A percentile compares a stretch with the other conserved stretches of the same genome.
phyloP scores from a whole-genome alignment of 1,284 basidiomycete genomes.

The Pterula multifida region DNA sequence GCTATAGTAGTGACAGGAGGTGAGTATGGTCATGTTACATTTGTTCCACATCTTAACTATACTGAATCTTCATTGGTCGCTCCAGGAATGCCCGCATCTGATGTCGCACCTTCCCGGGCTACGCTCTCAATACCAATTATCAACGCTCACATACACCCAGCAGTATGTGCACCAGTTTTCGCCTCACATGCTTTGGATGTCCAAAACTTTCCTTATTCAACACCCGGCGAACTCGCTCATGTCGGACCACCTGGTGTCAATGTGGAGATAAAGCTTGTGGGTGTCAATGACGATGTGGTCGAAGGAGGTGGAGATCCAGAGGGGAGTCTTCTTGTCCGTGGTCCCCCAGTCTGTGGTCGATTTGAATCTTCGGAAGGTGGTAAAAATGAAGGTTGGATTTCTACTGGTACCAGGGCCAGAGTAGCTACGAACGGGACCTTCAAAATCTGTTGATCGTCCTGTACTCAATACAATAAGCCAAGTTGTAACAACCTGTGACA shows the following conservation, averaged over 20 bases:
- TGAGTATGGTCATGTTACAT: constrained; percentile 19
- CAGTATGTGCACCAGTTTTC: constrained; percentile 55
- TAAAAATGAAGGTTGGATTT: constrained; percentile 35
- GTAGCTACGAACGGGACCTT: constrained; percentile 57
- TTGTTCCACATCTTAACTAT: background rate
- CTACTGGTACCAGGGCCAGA: constrained; percentile 30
- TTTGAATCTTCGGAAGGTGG: constrained; percentile 25
- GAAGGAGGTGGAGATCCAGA: constrained; percentile 48
- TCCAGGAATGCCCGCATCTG: constrained; percentile 23
- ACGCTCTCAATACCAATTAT: constrained; percentile 63
- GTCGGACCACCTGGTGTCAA: constrained; percentile 66
- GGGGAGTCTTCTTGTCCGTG: constrained; percentile 35
- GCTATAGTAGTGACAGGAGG: constrained; percentile 55
- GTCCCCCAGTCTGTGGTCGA: constrained; percentile 43
- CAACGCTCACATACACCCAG: constrained; percentile 44
- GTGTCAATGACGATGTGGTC: constrained; percentile 47
- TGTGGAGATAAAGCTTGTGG: constrained; percentile 57
- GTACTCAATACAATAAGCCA: too few relatives aligned
- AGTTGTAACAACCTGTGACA: too few relatives aligned
- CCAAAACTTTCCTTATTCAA: constrained; percentile 42
- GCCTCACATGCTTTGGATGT: constrained; percentile 67
- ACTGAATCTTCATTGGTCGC: too few relatives aligned
- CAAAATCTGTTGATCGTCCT: too few relatives aligned
- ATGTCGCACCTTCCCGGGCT: constrained; percentile 42
- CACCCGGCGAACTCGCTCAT: constrained; percentile 31